These are phyloP conservation scores for Tetracladium maxilliforme DNA, from an alignment of 2,329 filamentous ascomycete species.

Conservation along the genomic window DNA sequence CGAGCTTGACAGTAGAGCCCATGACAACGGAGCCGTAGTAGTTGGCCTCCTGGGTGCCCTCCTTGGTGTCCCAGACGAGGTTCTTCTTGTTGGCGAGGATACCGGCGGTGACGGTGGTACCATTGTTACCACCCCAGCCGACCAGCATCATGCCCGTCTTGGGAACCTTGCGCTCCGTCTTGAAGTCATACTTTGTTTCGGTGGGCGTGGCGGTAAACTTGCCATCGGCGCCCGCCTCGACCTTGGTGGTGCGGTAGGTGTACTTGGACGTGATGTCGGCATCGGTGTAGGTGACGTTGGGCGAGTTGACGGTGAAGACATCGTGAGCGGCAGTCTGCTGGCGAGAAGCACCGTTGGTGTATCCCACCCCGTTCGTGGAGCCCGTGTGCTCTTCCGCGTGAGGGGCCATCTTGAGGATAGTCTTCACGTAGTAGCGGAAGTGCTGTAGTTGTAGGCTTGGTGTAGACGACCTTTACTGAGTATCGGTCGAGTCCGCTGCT, in stretches of 20 bases:
- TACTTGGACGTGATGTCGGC: conserved; percentile 84
- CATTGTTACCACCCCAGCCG: conserved; percentile 96
- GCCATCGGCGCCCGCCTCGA: conserved; percentile 53
- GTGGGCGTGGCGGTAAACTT: conserved; percentile 73
- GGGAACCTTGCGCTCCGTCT: conserved; percentile 84
- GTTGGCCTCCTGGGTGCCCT: conserved; percentile 73
- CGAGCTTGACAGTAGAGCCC: conserved; percentile 94
- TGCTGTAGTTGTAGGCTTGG: conserved; percentile 3
- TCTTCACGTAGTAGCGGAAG: conserved; percentile 3
- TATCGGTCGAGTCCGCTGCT: conserved; percentile 54
- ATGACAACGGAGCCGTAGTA: conserved; percentile 98
- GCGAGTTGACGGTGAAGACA: conserved; percentile 78
- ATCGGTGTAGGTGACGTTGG: conserved; percentile 85
- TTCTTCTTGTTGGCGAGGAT: conserved; percentile 88
- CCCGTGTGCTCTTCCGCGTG: conserved; percentile 55
- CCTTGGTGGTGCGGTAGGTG: conserved; percentile 85
- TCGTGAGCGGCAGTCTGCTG: conserved; percentile 30
- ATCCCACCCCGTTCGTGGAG: conserved; percentile 44
- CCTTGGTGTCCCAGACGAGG: conserved; percentile 85
- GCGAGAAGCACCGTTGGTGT: conserved; percentile 45
- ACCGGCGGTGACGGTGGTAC: conserved; percentile 89
- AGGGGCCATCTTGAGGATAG: conserved; percentile 61
- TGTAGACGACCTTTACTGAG: conserved; percentile 29
- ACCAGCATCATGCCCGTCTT: conserved; percentile 96
- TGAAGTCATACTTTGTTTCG: conserved; percentile 92